Percentiles rank a stretch among this genome's conserved stretches.
phyloP scores from a whole-genome alignment of 108 stramenopile species.

The Schizochytrium sp. region DNA sequence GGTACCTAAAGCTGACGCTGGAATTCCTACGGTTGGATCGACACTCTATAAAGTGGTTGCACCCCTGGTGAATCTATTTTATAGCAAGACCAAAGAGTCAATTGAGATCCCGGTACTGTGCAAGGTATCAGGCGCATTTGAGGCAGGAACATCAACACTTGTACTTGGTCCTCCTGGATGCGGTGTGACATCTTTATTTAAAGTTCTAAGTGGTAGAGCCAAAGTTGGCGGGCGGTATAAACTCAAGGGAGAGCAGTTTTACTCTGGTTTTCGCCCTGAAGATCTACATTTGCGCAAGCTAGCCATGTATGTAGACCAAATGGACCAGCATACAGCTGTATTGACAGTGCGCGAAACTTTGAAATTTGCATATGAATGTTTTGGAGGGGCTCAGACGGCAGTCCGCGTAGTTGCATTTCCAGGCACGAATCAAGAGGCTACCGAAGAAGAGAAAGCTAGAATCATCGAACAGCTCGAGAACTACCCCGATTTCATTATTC shows the following conservation, averaged over 20 bases:
- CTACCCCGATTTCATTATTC: constrained; percentile 72
- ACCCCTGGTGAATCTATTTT: background rate
- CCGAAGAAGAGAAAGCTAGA: constrained; percentile 19
- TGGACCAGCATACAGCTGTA: constrained; percentile 42
- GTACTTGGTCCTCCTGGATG: constrained; percentile 58
- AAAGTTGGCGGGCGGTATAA: background rate
- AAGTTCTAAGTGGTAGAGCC: background rate
- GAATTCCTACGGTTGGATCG: constrained; percentile 32
- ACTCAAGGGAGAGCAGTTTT: background rate
- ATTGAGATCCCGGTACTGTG: background rate
- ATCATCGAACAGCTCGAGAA: background rate
- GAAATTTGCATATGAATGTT: constrained; percentile 47
- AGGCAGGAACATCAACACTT: background rate
- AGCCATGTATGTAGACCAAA: constrained; percentile 56
- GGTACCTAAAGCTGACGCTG: constrained; percentile 13
- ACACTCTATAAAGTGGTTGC: background rate
- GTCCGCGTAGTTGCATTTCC: background rate
- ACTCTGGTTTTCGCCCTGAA: background rate
- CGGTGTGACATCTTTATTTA: constrained; percentile 53
- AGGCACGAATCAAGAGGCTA: background rate
- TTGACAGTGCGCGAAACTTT: constrained; percentile 62
- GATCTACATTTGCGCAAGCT: constrained; percentile 40
- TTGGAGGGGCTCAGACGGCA: background rate
- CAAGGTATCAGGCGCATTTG: constrained; percentile 3
- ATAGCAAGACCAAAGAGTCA: background rate